A percentile compares a stretch with the other conserved stretches of the same genome.
These are phyloP conservation scores for Ceraceosorus guamensis DNA, from an alignment of 1,284 basidiomycete species.

Conservation along the genomic window DNA sequence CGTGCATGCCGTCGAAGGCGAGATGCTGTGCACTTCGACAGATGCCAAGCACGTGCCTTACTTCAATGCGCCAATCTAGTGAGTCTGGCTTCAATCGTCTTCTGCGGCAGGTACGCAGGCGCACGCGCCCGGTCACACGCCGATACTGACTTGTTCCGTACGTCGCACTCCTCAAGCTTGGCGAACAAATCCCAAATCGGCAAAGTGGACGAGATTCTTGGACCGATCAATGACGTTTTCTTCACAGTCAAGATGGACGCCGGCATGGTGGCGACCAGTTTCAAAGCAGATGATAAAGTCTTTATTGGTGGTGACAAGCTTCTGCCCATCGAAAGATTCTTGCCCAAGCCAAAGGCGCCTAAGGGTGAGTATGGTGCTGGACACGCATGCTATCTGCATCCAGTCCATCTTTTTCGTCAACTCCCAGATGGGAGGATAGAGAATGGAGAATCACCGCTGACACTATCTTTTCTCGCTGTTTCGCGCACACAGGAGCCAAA, in stretches of 20 bases:
- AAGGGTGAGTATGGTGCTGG: slow-evolving; percentile 18
- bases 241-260: slow-evolving; percentile 97
- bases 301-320: slow-evolving; percentile 95
- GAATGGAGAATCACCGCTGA: background rate
- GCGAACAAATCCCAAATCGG: slow-evolving; percentile 94
- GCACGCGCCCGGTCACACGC: background rate
- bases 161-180: slow-evolving; percentile 51
- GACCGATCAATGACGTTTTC: slow-evolving; percentile 96
- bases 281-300: slow-evolving; percentile 96
- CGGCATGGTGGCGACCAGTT: slow-evolving; percentile 89
- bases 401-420: background rate
- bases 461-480: slow-evolving; percentile 2
- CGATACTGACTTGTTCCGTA: no score
- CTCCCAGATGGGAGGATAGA: background rate
- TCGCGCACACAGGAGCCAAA: slow-evolving; percentile 9
- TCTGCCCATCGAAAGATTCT: slow-evolving; percentile 88
- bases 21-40: slow-evolving; percentile 88
- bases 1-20: slow-evolving; percentile 81
- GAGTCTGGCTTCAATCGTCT: slow-evolving; percentile 10
- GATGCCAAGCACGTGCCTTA: slow-evolving; percentile 68
- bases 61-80: slow-evolving; percentile 97
- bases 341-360: slow-evolving; percentile 80
- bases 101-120: background rate
- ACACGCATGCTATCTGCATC: background rate
- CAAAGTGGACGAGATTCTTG: slow-evolving; percentile 92